Percentiles rank a stretch among this genome's conserved stretches.
These are phyloP conservation scores for Chaetomium sp. DNA, from an alignment of 2,329 filamentous ascomycete genomes.

Conservation along the genomic window DNA sequence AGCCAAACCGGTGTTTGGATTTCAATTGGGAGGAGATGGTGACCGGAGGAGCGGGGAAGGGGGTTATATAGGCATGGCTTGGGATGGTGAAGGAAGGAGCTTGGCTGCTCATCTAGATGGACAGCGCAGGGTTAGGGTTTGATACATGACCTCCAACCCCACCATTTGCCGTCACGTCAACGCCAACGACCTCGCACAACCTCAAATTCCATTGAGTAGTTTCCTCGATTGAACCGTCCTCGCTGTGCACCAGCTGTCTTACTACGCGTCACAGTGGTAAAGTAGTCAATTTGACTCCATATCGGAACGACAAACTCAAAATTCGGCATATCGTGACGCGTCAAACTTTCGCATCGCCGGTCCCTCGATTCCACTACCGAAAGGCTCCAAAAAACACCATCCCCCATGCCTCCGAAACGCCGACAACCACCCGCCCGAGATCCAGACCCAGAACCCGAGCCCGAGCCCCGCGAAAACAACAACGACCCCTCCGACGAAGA, in stretches of 20 bases:
- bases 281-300: too few species aligned
- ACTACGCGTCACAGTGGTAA: too few species aligned
- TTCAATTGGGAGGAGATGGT: too few species aligned
- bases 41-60: neutral
- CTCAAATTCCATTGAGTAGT: too few species aligned
- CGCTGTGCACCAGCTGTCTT: too few species aligned
- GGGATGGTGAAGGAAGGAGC: too few species aligned
- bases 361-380: neutral
- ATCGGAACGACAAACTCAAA: too few species aligned
- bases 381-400: neutral
- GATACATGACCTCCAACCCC: neutral
- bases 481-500: neutral
- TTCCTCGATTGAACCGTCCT: too few species aligned
- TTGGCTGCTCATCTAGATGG: too few species aligned
- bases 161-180: neutral
- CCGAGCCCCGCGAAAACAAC: neutral
- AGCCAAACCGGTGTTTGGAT: too few species aligned
- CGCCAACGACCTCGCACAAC: too few species aligned
- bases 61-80: neutral
- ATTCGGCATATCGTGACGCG: neutral
- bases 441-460: neutral
- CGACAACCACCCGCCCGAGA: neutral
- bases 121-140: neutral
- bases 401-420: conserved; percentile 9
- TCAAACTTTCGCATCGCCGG: neutral